Evolutionary conservation across 768 basidiomycete genomes (phyloP), one percentile per base, ranked within the genome.

Genomic region (Heimioporus sp.): DNA sequence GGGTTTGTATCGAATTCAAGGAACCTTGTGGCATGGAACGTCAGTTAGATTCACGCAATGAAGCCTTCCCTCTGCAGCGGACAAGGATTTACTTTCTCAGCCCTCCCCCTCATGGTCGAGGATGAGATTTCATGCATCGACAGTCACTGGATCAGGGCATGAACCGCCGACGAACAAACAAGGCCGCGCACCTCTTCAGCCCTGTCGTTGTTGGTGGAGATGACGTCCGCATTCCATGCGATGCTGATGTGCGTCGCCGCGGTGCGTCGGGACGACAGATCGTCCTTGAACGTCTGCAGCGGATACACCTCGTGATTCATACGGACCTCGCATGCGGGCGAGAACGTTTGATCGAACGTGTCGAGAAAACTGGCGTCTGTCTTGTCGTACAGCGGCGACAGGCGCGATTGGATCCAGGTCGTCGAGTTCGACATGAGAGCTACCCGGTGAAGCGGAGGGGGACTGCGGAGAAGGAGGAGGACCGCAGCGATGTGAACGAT

Each of bases 201-300:
- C 21, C 54, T 50, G 19, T 56, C 49, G 5, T 60, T 57, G 21
- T 67, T 59, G 41, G 68, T 66, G 44, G 72, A 67, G 40, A 72
- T 51, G 39, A 71, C 20, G 5, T 72, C 62, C 16, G 9, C 10
- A 15, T 66, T 64, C 75, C 77, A 79, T 6, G 67, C 61, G 5
- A 74, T 51, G 17, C 62, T 55, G 5, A 58, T 58, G 5, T 54
- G 59, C 6, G 36, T 55, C 9, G 63, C 58, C 5, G 62, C 48
- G 1, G 43, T 52, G 19, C 60, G 64, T 2, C 55, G 59, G 4
- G 62, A 46, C 10, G 46, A 36, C 19, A 76, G 17, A 0, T 65
- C 57, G 17, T 67, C 65, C 45, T 54, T 59, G 41, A 76, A 63
- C 12, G 62, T 48, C 13, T 69, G 62, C 16, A 67, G 48, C 9